Base-by-base conservation (phyloP, 139 green algal species). In the Chlamydomonas schloesseri region DNA sequence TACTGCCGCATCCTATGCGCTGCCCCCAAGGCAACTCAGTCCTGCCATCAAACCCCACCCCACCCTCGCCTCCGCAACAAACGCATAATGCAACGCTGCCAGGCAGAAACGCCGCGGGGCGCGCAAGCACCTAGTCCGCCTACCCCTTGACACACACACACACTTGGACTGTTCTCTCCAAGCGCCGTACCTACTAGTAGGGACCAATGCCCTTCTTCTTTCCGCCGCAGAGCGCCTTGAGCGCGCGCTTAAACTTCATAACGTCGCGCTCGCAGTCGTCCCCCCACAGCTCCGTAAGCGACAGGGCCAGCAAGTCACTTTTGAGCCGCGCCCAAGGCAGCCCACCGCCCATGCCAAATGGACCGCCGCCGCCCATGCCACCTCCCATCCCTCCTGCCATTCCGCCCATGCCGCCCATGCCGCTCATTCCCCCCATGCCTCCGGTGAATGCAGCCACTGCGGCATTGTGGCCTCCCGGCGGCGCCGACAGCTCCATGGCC, bases 231-330 rank as follows among this genome's bases (percentile, higher is more conserved):
- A 78, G 36, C 62, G 83, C 58, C 77, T 93, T 94, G 15, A 94
- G 37, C 46, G 82, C 70, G 0, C 86, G 67, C 75, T 94, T 94
- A 82, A 94, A 94, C 11, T 83, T 81, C 28, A 81, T 75, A 8
- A 89, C 46, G 64, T 94, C 92, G 2, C 28, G 31, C 33, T 71
- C 70, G 36, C 83, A 88, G 11, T 82, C 76, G 23, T 84, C 26
- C 37, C 78, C 85, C 26, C 89, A 81, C 73, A 94, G 82, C 37
- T 94, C 90, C 0, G 33, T 55, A n/a, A 94, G 55, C 8, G 83
- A 83, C 0, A 68, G 71, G 3, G 46, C 28, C 72, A 91, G 86
- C 33, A 57, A 42, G n/a, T 84, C 81, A 0, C 71, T 50, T 70
- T 91, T 89, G 55, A 86, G 82, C 18, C 67, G 55, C 17, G 67